Conservation (phyloP, 768 basidiomycete species). For the Boletus barrowsii region DNA sequence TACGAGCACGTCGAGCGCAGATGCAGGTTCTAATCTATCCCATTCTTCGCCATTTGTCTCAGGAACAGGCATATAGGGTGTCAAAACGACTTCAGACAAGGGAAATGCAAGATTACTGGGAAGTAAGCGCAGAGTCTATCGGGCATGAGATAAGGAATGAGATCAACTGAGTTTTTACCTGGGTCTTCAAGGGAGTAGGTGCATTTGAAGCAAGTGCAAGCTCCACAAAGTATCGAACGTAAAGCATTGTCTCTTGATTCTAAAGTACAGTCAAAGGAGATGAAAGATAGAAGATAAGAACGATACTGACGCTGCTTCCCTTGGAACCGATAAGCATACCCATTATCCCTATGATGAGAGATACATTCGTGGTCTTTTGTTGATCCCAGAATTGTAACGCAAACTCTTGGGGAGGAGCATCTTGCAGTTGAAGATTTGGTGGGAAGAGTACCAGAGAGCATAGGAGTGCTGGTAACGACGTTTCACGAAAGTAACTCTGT, state of each 20-base stretch:
- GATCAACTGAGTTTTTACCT: conserved; percentile 43
- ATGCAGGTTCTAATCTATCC: conserved; percentile 79
- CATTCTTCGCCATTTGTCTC: conserved; percentile 89
- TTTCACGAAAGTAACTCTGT: conserved; percentile 96
- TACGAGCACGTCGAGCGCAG: conserved; percentile 79
- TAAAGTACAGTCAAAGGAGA: conserved; percentile 23
- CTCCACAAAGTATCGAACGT: conserved; percentile 80
- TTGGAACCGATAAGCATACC: conserved; percentile 81
- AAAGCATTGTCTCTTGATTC: conserved; percentile 56
- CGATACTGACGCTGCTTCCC: conserved; percentile 52
- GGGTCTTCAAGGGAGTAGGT: conserved; percentile 82
- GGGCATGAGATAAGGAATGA: conserved; percentile 28
- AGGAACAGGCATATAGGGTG: conserved; percentile 73
- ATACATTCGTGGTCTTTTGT: conserved; percentile 80
- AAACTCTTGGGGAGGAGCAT: conserved; percentile 79
- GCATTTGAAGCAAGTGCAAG: conserved; percentile 92
- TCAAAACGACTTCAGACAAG: conserved; percentile 63
- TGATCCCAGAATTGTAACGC: conserved; percentile 95
- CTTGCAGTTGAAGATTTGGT: conserved; percentile 52
- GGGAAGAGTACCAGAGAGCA: conserved; percentile 72
- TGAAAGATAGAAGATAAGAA: not conserved
- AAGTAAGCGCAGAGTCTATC: conserved; percentile 57
- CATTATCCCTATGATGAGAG: conserved; percentile 77
- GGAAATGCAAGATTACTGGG: conserved; percentile 54
- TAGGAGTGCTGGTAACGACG: conserved; percentile 64